Base-by-base conservation (phyloP, 305 asterid species). In the Fraxinus sp. region DNA sequence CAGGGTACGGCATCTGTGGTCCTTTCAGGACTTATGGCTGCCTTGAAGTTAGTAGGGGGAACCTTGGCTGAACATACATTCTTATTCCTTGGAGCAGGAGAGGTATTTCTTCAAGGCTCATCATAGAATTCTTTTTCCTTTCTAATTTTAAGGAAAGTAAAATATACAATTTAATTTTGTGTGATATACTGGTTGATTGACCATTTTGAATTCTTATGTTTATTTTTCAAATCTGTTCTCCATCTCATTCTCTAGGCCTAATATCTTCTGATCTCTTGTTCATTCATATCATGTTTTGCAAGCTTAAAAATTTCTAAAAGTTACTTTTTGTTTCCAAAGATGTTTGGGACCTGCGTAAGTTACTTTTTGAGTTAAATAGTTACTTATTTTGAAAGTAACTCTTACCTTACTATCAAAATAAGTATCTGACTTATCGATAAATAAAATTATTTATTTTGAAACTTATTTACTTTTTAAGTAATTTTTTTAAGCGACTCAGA, bases 1-100 rank as follows among this genome's bases (percentile, higher is more conserved):
- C 90, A 97, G 98, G 99, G 99, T 52, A 97, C 99, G 3, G 98
- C 99, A 81, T 92, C 99, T 76, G 99, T 97, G 85, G 98, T 94
- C 74, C 98, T 97, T 85, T 87, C 97, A 0, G 99, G 99, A 78
- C 92, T 97, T 77, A 91, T 94, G 86, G 88, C 98, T 36, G 82
- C 97, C 44, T 90, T 94, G 72, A 91, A 92, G 78, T 84, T 93
- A 85, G 97, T 93, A 1, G 97, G 98, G 41, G 98, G 97, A 26
- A 88, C 89, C 84, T 91, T 97, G 88, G 93, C 97, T 1, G 96
- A 94, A 37, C 98, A 97, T 72, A 89, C 89, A 0, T 94, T 94
- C 85, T 89, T 97, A 84, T 97, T 97, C 88, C 98, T 97, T 83
- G 99, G 99, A 87, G 99, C 99, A 52, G 98, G 98, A 83, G 99